These are phyloP conservation scores for Trichoderma harzianum DNA, from an alignment of 2,329 filamentous ascomycete species.

Conservation along the genomic window DNA sequence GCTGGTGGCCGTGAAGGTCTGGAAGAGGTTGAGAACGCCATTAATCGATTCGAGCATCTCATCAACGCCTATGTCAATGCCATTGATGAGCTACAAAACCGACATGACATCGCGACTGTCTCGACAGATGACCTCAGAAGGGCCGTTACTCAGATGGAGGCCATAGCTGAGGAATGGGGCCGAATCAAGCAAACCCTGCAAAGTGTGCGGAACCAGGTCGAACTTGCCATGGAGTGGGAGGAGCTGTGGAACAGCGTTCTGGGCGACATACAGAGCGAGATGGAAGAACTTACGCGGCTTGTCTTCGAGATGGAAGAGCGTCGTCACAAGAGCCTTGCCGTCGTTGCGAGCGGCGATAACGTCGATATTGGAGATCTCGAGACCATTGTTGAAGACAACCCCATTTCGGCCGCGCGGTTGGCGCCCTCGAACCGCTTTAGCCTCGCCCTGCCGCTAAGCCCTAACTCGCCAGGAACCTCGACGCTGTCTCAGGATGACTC, in stretches of 20 bases:
- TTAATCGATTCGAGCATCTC: conserved; percentile 79
- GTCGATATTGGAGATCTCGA: conserved; percentile 85
- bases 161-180: conserved; percentile 78
- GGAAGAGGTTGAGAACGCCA: conserved; percentile 69
- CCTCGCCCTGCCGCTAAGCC: conserved; percentile 62
- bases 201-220: conserved; percentile 82
- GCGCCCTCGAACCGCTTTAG: conserved; percentile 65
- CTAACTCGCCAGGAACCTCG: conserved; percentile 55
- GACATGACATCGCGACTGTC: conserved; percentile 71
- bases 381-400: conserved; percentile 87
- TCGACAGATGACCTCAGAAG: conserved; percentile 66
- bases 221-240: conserved; percentile 98
- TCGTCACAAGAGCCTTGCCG: conserved; percentile 73
- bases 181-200: conserved; percentile 75
- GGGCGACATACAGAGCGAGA: conserved; percentile 87
- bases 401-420: conserved; percentile 51
- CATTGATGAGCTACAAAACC: conserved; percentile 85
- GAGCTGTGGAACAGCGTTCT: conserved; percentile 93
- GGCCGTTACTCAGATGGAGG: conserved; percentile 86
- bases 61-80: conserved; percentile 90
- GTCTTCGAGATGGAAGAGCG: conserved; percentile 99
- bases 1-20: conserved; percentile 78
- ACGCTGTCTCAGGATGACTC: conserved; percentile 73
- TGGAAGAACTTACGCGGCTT: conserved; percentile 70
- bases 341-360: conserved; percentile 57